A percentile compares a stretch with the other conserved stretches of the same genome.
phyloP scores from a whole-genome alignment of 202 grass and related monocot species.

The Hordeum pubiflorum region DNA sequence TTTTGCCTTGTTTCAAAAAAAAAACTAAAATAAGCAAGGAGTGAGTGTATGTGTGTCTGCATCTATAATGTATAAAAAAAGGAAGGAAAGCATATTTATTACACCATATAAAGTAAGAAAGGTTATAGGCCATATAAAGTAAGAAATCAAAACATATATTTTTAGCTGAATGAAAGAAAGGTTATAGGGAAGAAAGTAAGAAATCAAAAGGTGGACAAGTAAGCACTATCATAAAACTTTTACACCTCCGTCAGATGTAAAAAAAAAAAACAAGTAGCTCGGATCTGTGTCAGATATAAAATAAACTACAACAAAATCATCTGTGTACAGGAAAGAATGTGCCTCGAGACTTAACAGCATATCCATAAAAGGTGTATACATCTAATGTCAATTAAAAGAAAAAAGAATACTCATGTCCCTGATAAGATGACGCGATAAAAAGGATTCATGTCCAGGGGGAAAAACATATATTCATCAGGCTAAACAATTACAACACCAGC shows the following conservation, averaged over 20 bases:
- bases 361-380: slow-evolving; percentile 47
- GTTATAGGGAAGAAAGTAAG: not conserved
- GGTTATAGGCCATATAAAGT: no score
- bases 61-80: no score
- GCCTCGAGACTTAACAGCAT: slow-evolving; percentile 36
- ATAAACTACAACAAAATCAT: slow-evolving; percentile 26
- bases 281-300: slow-evolving; percentile 19
- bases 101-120: no score
- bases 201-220: not conserved
- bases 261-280: not conserved
- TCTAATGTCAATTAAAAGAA: slow-evolving; percentile 32
- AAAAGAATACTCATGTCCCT: slow-evolving; percentile 38
- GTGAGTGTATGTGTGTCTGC: no score
- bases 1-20: no score
- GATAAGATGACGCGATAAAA: slow-evolving; percentile 43
- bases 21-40: no score
- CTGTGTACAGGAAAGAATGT: slow-evolving; percentile 49
- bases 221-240: not conserved
- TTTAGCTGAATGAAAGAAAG: not conserved
- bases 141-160: no score
- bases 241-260: not conserved
- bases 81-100: no score
- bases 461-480: slow-evolving; percentile 19
- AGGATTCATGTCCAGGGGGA: slow-evolving; percentile 6
- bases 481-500: slow-evolving; percentile 28